Evolutionary conservation across 2,329 filamentous ascomycete species (phyloP).

Genomic region (Grosmannia clavigera): DNA sequence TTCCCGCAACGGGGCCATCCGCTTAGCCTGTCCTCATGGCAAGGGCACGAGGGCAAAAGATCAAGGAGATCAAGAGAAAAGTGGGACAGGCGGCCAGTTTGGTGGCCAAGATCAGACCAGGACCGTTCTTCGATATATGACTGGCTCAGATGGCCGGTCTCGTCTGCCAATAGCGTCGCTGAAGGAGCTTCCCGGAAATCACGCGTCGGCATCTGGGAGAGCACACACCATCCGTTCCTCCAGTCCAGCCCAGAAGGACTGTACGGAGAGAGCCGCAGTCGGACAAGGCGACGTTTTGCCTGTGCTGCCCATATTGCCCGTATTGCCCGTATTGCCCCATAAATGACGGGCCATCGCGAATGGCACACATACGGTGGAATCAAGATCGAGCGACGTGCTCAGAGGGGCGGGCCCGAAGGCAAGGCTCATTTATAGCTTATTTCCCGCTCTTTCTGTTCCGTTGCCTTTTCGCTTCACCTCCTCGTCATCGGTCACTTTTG

Average conservation of each 20-base stretch:
- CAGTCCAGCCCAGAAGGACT: not conserved
- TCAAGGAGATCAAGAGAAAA: conserved; percentile 4
- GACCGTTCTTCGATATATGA: conserved; percentile 10
- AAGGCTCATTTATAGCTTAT: not conserved
- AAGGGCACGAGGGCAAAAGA: not conserved
- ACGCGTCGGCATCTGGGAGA: conserved; percentile 11
- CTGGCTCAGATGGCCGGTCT: conserved; percentile 5
- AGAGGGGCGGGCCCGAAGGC: not conserved
- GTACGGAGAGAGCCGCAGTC: not conserved
- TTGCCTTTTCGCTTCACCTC: not conserved
- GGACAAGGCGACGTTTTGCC: not conserved
- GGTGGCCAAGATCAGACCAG: conserved; percentile 12
- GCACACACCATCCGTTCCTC: conserved; percentile 16
- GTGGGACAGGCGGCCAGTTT: conserved; percentile 17
- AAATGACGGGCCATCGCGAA: not conserved
- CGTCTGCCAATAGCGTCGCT: conserved; percentile 18
- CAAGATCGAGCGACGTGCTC: not conserved
- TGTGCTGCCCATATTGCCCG: no score
- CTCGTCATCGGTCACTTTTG: conserved; percentile 6
- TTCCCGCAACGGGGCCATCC: conserved; percentile 9
- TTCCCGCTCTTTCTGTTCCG: not conserved
- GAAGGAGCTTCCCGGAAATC: conserved; percentile 11
- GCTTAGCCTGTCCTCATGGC: not conserved
- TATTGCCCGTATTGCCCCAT: not conserved
- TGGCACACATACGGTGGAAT: not conserved